phyloP scores from a whole-genome alignment of 2,329 filamentous ascomycete species.

The Xylariaceae sp. region DNA sequence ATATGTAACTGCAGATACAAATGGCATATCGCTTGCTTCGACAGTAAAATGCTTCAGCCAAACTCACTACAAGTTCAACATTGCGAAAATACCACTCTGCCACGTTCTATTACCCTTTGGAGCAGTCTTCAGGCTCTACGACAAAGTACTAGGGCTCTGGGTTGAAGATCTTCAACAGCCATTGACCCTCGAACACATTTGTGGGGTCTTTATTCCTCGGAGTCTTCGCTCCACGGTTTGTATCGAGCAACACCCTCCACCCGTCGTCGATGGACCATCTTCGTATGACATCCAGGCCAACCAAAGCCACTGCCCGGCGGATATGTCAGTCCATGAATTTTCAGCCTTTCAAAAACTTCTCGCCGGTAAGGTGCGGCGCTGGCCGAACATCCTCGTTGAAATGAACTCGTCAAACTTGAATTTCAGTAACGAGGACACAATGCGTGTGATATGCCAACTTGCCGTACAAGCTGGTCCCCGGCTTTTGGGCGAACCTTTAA shows the following conservation, averaged over 20 bases:
- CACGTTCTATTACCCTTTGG: conserved; percentile 29
- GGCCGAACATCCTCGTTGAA: conserved; percentile 47
- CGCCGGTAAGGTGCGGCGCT: conserved; percentile 43
- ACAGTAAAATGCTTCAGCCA: conserved; percentile 29
- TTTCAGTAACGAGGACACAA: conserved; percentile 51
- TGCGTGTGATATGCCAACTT: conserved; percentile 46
- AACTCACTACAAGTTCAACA: conserved; percentile 31
- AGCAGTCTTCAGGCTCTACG: conserved; percentile 29
- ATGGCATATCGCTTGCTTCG: conserved; percentile 29
- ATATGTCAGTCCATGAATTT: conserved; percentile 48
- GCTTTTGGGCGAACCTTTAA: conserved; percentile 30
- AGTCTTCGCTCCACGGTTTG: conserved; percentile 19
- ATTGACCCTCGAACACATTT: conserved; percentile 30
- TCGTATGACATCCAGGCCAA: conserved; percentile 52
- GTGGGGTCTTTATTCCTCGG: conserved; percentile 18
- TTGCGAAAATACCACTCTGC: conserved; percentile 26
- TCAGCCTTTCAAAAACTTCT: conserved; percentile 46
- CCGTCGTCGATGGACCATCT: conserved; percentile 38
- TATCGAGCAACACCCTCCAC: conserved; percentile 25
- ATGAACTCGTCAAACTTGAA: conserved; percentile 52
- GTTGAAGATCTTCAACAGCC: conserved; percentile 20
- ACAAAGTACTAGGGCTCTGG: conserved; percentile 26
- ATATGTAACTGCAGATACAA: conserved; percentile 5
- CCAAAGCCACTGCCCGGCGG: conserved; percentile 42
- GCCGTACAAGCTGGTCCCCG: conserved; percentile 51